Conservation (phyloP, 345 rosid species). For the Corymbia maculata region DNA sequence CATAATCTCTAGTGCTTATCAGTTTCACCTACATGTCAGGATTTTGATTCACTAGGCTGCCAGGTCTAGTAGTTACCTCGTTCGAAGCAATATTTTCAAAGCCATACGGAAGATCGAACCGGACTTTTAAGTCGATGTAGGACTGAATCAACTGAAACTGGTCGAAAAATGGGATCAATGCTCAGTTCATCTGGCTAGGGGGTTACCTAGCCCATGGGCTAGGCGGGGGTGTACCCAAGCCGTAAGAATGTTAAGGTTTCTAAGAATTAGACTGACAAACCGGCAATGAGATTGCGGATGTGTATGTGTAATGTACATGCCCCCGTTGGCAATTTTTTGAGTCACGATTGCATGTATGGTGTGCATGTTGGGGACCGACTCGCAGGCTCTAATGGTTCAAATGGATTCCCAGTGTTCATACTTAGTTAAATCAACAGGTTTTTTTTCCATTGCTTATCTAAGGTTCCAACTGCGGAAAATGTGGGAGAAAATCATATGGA, state of each 20-base stretch:
- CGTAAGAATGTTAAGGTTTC: not conserved
- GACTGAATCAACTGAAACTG: not conserved
- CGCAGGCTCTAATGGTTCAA: not conserved
- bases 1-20: not conserved
- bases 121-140: not conserved
- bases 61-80: not conserved
- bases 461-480: not conserved
- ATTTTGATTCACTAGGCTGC: not conserved
- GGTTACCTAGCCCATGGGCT: not conserved
- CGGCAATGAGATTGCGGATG: not conserved
- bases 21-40: not conserved
- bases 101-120: not conserved
- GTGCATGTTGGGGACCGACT: not conserved
- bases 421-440: not conserved
- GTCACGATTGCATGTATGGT: not conserved
- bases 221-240: not conserved
- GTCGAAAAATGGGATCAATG: not conserved
- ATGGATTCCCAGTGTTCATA: not conserved
- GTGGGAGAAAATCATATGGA: not conserved
- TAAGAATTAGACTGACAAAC: not conserved
- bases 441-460: not conserved
- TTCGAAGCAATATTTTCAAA: not conserved
- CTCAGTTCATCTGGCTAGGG: not conserved
- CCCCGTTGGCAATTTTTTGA: not conserved
- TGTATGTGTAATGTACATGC: not conserved